Base-by-base conservation (phyloP, 2,329 filamentous ascomycete genomes). In the Apiospora arundinis region DNA sequence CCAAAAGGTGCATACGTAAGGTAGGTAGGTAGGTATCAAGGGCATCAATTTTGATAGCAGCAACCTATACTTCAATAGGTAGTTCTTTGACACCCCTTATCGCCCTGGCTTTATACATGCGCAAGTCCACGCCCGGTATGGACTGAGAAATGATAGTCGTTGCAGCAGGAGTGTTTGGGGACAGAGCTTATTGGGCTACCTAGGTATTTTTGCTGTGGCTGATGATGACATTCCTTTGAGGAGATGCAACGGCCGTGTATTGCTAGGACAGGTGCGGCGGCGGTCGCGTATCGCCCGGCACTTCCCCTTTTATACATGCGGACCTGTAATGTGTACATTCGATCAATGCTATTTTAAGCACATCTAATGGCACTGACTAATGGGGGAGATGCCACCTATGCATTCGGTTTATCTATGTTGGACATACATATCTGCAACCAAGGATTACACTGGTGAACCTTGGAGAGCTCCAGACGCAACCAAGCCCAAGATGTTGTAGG, bases 161-260 rank as follows among this genome's bases (percentile, higher is more conserved):
- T 63, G 32, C 56, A 18, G 56, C 56, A 63, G 56, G 40, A 63
- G 56, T 63, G 52, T 60, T 60, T 60, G 52, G 52, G 52, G 16
- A 7, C 28, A 37, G 52, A 60, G 52, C 28, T 60, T 60, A 60
- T 60, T 37, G 52, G 25, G 28, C 28, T 28, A 60, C n/a, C n/a
- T n/a, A n/a, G n/a, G n/a, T n/a, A n/a, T n/a, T n/a, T 21, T 25
- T 28, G 23, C 8, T 25, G 49, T 32, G 28, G 52, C 52, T 60
- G 52, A 37, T 37, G 52, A 60, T 37, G 52, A 60, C 18, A 60
- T 32, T 37, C 6, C 28, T 16, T 11, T 7, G 32, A 60, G 28
- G 6, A 28, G 25, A 56, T 32, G 49, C 49, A 56, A 56, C 28
- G 49, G 25, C 49, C 49, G 23, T 7, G 49, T 28, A 52, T 52